Base-by-base conservation (phyloP, 1,284 basidiomycete genomes). In the Austroboletus rostrupii region DNA sequence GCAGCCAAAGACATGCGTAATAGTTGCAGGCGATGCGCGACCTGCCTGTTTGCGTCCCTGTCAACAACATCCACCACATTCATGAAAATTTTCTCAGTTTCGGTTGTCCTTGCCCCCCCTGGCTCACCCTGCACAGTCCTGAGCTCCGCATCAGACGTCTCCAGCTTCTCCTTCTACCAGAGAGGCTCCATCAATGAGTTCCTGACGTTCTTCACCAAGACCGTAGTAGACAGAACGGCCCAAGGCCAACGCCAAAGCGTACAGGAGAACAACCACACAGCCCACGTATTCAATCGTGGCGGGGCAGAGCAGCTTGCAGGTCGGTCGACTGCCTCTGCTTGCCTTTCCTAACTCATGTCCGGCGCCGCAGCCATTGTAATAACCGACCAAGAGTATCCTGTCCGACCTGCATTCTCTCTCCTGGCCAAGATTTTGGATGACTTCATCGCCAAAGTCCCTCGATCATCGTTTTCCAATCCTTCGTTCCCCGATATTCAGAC, bases 361-460 rank as follows among this genome's bases (percentile, higher is more conserved):
- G 43, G 33, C 54, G 6, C 40, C 62, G 43, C 69, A 87, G 96
- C 84, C 45, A 91, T 98, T 53, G 85, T 98, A 64, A 90, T 99
- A 62, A 89, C 93, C 36, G 96, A 98, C 72, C 80, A 90, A 47
- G 96, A 99, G 66, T 99, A 99, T 72, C 97, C 96, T 43, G 90
- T 92, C 49, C 87, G 97, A 49, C 92, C 96, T 10, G 96, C 95
- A 3, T 99, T 97, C 75, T 96, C 94, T 6, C 80, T 99, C 37
- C 77, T 99, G 53, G 87, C 92, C 58, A 99, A 98, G 74, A 70
- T 97, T 20, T 79, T 99, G 20, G 97, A 99, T 60, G 96, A 99
- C 56, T 97, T 97, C 66, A 79, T 84, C 8, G 74, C 86, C 50
- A 86, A 90, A 72, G 80, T 93, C 1, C 87, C 88, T 8, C 79